These are phyloP conservation scores for Clathrus columnatus DNA, from an alignment of 768 basidiomycete genomes.

Conservation along the genomic window DNA sequence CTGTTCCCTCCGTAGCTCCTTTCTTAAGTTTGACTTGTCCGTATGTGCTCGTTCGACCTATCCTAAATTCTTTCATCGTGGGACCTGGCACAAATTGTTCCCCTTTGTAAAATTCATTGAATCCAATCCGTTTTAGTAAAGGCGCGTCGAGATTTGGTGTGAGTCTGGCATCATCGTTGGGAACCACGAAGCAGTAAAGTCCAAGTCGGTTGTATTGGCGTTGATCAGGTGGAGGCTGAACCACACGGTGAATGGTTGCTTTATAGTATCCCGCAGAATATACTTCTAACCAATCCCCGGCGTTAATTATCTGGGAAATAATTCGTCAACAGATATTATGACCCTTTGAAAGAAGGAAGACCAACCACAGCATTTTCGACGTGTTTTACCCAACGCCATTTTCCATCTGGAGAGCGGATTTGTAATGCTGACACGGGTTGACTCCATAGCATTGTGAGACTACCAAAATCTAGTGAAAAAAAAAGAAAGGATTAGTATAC, in stretches of 20 bases:
- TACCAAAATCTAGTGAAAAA: constrained; percentile 22
- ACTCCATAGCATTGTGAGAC: constrained; percentile 29
- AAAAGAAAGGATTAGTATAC: not conserved
- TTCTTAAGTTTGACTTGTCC: constrained; percentile 24
- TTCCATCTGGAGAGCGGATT: constrained; percentile 26
- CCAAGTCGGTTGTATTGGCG: constrained; percentile 26
- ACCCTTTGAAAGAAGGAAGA: not conserved
- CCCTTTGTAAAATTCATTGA: constrained; percentile 17
- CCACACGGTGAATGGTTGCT: constrained; percentile 30
- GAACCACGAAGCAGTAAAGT: constrained; percentile 27
- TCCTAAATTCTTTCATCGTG: constrained; percentile 25
- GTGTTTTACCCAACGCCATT: constrained; percentile 30
- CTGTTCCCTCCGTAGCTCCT: constrained; percentile 22
- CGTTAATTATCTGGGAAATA: constrained; percentile 30
- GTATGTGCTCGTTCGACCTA: constrained; percentile 23
- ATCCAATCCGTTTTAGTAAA: constrained; percentile 25
- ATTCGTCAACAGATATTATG: not conserved
- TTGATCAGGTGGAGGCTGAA: constrained; percentile 29
- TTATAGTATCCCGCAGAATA: constrained; percentile 29
- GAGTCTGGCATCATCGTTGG: constrained; percentile 24
- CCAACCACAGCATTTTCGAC: constrained; percentile 28
- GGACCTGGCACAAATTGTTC: constrained; percentile 19
- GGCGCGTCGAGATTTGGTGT: constrained; percentile 24
- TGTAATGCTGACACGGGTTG: constrained; percentile 31
- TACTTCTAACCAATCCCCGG: constrained; percentile 28